Conservation (phyloP, 1,139 yeast species). For the Taiozyma sp. region DNA sequence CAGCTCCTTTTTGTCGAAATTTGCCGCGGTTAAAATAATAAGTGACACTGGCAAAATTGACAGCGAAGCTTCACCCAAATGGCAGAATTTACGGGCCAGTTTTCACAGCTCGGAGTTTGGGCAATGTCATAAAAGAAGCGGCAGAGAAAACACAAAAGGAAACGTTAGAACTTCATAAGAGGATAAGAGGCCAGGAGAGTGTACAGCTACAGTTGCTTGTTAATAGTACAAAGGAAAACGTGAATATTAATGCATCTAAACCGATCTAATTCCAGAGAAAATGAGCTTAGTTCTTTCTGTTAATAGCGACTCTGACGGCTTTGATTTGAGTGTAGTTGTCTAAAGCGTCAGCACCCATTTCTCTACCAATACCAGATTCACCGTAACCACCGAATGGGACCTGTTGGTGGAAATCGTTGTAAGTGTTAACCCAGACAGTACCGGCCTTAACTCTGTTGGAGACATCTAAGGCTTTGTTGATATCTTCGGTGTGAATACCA, state of each 20-base stretch:
- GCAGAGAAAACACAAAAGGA: too few relatives aligned
- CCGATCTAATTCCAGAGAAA: not conserved
- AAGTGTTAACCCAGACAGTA: slow-evolving; percentile 52
- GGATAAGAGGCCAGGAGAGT: too few relatives aligned
- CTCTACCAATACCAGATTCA: slow-evolving; percentile 69
- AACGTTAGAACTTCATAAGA: too few relatives aligned
- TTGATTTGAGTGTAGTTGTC: slow-evolving; percentile 62
- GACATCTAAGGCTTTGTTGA: slow-evolving; percentile 52
- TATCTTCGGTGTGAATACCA: slow-evolving; percentile 60
- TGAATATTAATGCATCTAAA: not conserved
- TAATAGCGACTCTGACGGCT: slow-evolving; percentile 38
- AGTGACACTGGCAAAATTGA: not conserved
- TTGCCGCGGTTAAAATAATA: not conserved
- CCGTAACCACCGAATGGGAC: slow-evolving; percentile 59
- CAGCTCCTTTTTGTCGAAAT: not conserved
- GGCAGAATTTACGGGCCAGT: not conserved
- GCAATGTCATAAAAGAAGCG: too few relatives aligned
- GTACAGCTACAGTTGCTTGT: not conserved
- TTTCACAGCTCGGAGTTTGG: not conserved
- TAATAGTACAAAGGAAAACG: not conserved
- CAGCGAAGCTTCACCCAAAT: too few relatives aligned
- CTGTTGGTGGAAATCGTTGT: slow-evolving; percentile 60
- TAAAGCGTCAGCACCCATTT: slow-evolving; percentile 65
- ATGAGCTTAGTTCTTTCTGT: slow-evolving; percentile 7
- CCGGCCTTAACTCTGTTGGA: slow-evolving; percentile 66